Base-by-base conservation (phyloP, 2,329 filamentous ascomycete species). In the Tolypocladium sp. region DNA sequence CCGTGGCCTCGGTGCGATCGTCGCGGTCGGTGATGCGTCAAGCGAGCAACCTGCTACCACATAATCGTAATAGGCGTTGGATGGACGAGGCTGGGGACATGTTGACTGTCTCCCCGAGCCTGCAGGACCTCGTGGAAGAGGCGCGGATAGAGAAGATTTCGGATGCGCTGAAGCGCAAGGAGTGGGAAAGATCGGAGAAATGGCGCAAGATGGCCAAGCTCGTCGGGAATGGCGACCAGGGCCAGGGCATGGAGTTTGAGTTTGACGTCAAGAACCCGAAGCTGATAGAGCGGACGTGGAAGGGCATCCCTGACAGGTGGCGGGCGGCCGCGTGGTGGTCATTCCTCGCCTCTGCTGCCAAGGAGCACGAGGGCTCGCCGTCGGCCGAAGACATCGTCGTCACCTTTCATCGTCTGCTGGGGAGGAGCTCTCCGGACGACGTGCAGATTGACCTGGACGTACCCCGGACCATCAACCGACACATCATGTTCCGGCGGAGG, bases 391-490 rank as follows among this genome's bases (percentile, higher is more conserved):
- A 90, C 59, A 82, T 97, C 55, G 84, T 91, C 44, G 79, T 82
- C 49, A 79, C 83, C 37, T 96, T 91, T 69, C 83, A 90, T 70
- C 82, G 84, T 51, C 82, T 95, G 35, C 88, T 95, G 68, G 78
- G 85, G 20, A 77, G 86, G 60, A 85, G 85, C 58, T 96, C 90
- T 3, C 87, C 91, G 0, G 94, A 99, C 69, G 94, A 99, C 72
- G 87, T 93, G 27, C 94, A 99, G 75, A 99, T 99, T 67, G 94
- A 99, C 72, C 85, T 97, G 51, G 94, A 99, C 71, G 94, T 99
- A 22, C 94, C 94, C 1, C 84, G 94, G 58, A 97, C 94, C 5
- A 96, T 99, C 71, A 95, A 86, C 72, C 86, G 90, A 63, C 94
- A 99, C 74, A 93, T 99, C 72, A 97, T 99, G 93, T 99, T 99